A percentile compares a stretch with the other conserved stretches of the same genome.
Conservation (phyloP, 1,284 basidiomycete species). For the Ustilago curta region DNA sequence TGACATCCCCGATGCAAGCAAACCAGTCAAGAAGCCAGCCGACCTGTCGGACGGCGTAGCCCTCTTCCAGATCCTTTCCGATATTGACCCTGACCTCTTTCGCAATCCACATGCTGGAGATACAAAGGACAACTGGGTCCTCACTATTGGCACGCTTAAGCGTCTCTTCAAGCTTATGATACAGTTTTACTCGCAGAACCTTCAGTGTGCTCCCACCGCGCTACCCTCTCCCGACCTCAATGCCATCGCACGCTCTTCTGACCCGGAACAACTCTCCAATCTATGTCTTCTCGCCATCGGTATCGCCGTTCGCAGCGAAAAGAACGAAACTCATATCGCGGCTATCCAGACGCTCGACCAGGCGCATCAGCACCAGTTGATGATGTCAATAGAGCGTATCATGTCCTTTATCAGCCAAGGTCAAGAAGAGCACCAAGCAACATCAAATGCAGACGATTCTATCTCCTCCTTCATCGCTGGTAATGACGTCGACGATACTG, state of each 20-base stretch:
- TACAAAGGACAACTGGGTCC: constrained; percentile 83
- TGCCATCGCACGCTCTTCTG: constrained; percentile 79
- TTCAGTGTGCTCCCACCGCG: constrained; percentile 35
- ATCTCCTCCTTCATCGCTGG: constrained; percentile 14
- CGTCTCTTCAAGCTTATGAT: constrained; percentile 86
- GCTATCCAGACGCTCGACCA: constrained; percentile 84
- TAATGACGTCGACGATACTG: constrained; percentile 1
- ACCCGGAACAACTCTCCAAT: constrained; percentile 77
- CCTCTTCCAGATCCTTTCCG: constrained; percentile 57
- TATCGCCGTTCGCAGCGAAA: constrained; percentile 83
- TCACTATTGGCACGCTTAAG: constrained; percentile 85
- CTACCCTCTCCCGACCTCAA: constrained; percentile 58
- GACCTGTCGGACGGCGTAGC: constrained; percentile 60
- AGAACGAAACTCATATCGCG: constrained; percentile 83
- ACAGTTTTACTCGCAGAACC: constrained; percentile 74
- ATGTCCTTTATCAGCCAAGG: constrained; percentile 41
- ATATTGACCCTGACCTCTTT: constrained; percentile 81
- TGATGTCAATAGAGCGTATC: constrained; percentile 73
- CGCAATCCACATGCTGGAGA: constrained; percentile 58
- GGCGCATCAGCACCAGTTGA: constrained; percentile 82
- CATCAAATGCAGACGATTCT: constrained; percentile 24
- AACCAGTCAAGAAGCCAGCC: constrained; percentile 17
- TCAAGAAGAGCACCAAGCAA: constrained; percentile 31
- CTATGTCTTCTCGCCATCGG: constrained; percentile 88
- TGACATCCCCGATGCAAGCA: constrained; percentile 20